These are phyloP conservation scores for Kwoniella europaea DNA, from an alignment of 768 basidiomycete species.

Conservation along the genomic window DNA sequence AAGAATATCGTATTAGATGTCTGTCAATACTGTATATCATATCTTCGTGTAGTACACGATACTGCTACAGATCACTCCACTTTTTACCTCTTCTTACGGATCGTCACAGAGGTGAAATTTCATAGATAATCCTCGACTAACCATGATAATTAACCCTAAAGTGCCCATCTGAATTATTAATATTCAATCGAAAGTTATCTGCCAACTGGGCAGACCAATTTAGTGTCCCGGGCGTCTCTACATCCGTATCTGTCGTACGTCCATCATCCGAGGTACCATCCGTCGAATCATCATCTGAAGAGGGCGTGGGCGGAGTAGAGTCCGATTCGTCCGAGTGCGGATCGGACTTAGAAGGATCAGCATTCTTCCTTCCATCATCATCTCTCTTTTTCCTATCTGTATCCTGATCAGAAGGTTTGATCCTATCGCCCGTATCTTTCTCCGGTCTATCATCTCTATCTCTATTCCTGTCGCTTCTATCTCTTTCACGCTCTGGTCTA, in stretches of 20 bases:
- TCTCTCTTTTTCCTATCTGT: not conserved
- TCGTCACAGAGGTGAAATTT: not conserved
- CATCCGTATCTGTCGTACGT: not conserved
- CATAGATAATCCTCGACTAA: not conserved
- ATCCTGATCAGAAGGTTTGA: not conserved
- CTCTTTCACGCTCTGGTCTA: not conserved
- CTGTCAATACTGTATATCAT: no score
- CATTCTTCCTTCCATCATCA: not conserved
- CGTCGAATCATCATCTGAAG: not conserved
- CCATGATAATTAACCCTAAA: slow-evolving; percentile 5
- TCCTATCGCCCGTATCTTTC: not conserved
- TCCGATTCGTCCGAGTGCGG: no score
- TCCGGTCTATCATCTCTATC: not conserved
- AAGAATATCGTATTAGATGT: no score
- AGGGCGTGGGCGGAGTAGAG: not conserved
- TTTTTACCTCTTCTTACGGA: not conserved
- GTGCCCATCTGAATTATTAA: not conserved
- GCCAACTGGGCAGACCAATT: slow-evolving; percentile 4
- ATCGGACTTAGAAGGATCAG: not conserved
- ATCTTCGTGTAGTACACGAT: no score
- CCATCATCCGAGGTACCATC: not conserved
- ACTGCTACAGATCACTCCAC: not conserved
- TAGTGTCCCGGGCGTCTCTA: not conserved
- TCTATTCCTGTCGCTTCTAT: not conserved
- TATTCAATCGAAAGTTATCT: slow-evolving; percentile 6